Evolutionary conservation across 208 protist species (phyloP).

Genomic region (Leishmania lainsoni): DNA sequence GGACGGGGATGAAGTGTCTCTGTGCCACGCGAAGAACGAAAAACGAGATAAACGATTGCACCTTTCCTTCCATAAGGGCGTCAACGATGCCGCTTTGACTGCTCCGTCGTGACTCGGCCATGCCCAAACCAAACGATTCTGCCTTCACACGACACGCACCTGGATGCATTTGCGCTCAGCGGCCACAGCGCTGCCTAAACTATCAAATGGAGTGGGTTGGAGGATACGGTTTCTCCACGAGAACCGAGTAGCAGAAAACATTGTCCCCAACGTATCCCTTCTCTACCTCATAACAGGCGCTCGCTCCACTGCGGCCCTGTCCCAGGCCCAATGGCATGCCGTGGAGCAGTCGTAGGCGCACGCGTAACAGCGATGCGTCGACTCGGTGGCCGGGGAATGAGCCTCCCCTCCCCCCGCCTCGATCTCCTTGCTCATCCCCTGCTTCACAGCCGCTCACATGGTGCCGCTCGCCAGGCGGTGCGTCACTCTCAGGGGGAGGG

Average conservation of each 20-base stretch:
- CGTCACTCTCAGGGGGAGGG: too few species aligned
- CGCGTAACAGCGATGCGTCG: background rate
- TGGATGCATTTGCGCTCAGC: background rate
- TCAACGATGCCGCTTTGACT: background rate
- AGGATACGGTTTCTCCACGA: background rate
- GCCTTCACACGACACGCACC: background rate
- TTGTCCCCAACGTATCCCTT: background rate
- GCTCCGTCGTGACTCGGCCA: background rate
- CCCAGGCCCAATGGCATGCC: background rate
- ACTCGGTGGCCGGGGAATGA: background rate
- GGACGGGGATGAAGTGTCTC: too few species aligned
- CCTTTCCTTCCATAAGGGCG: background rate
- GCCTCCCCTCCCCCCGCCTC: background rate
- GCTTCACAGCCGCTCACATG: background rate
- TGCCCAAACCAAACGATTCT: background rate
- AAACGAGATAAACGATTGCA: too few species aligned
- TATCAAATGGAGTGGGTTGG: background rate
- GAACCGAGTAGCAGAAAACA: background rate
- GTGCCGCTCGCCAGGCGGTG: background rate
- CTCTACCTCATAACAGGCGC: background rate
- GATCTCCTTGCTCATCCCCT: background rate
- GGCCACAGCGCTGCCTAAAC: background rate
- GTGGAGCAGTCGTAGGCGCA: background rate
- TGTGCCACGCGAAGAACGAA: too few species aligned
- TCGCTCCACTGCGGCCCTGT: background rate